Evolutionary conservation across 352 stramenopile genomes (phyloP), one percentile per base, ranked within the genome.

Genomic region (Globisporangium okanoganense): DNA sequence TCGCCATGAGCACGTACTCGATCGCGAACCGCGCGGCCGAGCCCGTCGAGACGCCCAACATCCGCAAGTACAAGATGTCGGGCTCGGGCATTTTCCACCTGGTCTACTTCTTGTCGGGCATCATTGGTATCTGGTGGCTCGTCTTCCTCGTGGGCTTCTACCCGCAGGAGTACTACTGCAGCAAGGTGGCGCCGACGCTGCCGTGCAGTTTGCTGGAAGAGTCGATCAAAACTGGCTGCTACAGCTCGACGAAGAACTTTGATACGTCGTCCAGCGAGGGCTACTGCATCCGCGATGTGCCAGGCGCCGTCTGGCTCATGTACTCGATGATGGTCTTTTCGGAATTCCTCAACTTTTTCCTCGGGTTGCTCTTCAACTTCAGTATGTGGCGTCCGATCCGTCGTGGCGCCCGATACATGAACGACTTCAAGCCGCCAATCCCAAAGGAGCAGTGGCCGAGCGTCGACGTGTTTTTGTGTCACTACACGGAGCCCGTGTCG

Each of bases 31-130:
- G 87, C 31, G 87, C 87, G 9, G 87, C 83, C 41, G 87, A 95
- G 56, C 85, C 87, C 0, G 87, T 94, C 14, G 82, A 94, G 70
- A 95, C 87, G 51, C 87, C 87, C 47, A 96, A 96, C 73, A 94
- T 96, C 29, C 85, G 87, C 43, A 95, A 94, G 84, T 96, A 94
- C 81, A 92, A 93, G 74, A 96, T 96, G 79, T 94, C 83, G 22
- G 87, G 85, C 36, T 78, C 73, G 27, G 79, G 79, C 38, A 82
- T 94, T 56, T 96, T 94, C 71, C 85, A 96, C 72, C 35, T 96
- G 6, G 76, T 96, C 50, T 95, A 95, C 80, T 90, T 96, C 27
- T 45, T 85, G n/a, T 81, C 66, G 33, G 82, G 61, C 18, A 64
- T 87, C 24, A 69, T 74, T 0, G 87, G 87, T 69, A 61, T 95